Base-by-base conservation (phyloP, 2,329 filamentous ascomycete species). In the Fusarium floridanum region DNA sequence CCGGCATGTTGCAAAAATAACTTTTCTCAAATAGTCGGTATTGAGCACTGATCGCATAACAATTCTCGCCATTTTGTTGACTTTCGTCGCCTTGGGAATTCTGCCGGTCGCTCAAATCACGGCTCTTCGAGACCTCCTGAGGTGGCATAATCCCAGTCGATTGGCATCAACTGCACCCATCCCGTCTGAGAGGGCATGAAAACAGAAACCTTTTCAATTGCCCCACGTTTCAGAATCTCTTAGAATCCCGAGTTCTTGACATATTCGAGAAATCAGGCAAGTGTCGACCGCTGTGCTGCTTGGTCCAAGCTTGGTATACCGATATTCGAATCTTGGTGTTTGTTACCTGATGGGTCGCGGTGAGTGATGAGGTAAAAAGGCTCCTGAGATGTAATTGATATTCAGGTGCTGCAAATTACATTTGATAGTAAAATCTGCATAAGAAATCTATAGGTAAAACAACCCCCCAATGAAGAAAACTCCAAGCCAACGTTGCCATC, bases 1-100 rank as follows among this genome's bases (percentile, higher is more conserved):
- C 59, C 59, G 39, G 59, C 12, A 17, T n/a, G 27, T 45, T 22
- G 59, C 27, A 61, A 61, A 60, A 61, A 48, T 48, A 48, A 12
- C 12, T 22, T 61, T 34, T 61, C 6, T 36, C 16, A 24, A n/a
- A 27, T 36, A 37, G 24, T 12, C 16, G 9, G 12, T 43, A 14
- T 32, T 20, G 24, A 24, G 59, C 59, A 61, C 2, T 48, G 59
- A 20, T 29, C 39, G 22, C 59, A 17, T 3, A 45, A 7, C 5
- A 61, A 16, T 32, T 12, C 41, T 45, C 6, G 12, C 39, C 2
- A 3, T 37, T 32, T 22, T 24, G 32, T 37, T 17, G 20, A 57
- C 17, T 37, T 17, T 7, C 6, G 24, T n/a, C 12, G 16, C 17
- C 17, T 53, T 32, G 48, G 2, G 45, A 29, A 2, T 2, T 27